A percentile compares a stretch with the other conserved stretches of the same genome.
phyloP scores from a whole-genome alignment of 2,329 filamentous ascomycete genomes.

The Diaporthe citriasiana region DNA sequence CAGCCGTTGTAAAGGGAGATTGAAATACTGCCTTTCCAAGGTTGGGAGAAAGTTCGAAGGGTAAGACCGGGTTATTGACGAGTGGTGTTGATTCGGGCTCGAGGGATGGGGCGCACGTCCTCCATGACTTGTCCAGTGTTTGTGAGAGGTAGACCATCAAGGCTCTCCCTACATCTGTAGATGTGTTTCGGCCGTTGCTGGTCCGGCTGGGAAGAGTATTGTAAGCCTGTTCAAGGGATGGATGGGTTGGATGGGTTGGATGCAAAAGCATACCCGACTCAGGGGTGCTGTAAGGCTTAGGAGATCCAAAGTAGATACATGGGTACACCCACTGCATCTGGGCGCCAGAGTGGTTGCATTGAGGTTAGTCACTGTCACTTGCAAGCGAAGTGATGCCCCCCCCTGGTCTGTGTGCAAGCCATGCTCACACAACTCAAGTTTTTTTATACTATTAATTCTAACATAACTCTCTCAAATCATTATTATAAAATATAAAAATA shows the following conservation, averaged over 20 bases:
- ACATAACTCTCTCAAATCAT: too few relatives aligned
- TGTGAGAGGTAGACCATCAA: not conserved
- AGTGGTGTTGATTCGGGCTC: not conserved
- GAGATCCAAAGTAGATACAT: not conserved
- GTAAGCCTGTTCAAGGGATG: too few relatives aligned
- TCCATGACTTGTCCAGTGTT: not conserved
- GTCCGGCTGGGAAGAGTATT: not conserved
- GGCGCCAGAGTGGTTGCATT: too few relatives aligned
- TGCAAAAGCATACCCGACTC: constrained; percentile 21
- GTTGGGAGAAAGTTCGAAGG: not conserved
- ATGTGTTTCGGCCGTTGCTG: constrained; percentile 6
- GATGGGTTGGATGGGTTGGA: not conserved
- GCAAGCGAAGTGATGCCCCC: too few relatives aligned
- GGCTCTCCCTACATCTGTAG: constrained; percentile 2
- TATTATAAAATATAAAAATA: too few relatives aligned
- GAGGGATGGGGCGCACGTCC: constrained; percentile 28
- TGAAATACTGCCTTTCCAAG: not conserved
- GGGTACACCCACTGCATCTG: too few relatives aligned
- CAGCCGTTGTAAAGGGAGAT: constrained; percentile 16
- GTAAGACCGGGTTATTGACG: constrained; percentile 9
- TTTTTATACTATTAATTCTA: too few relatives aligned
- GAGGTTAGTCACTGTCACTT: constrained; percentile 22
- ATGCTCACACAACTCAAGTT: too few relatives aligned
- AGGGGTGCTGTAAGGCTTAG: constrained; percentile 11
- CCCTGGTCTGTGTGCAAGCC: too few relatives aligned